Evolutionary conservation across 2,329 filamentous ascomycete genomes (phyloP).

Genomic region (Scedosporium boydii): DNA sequence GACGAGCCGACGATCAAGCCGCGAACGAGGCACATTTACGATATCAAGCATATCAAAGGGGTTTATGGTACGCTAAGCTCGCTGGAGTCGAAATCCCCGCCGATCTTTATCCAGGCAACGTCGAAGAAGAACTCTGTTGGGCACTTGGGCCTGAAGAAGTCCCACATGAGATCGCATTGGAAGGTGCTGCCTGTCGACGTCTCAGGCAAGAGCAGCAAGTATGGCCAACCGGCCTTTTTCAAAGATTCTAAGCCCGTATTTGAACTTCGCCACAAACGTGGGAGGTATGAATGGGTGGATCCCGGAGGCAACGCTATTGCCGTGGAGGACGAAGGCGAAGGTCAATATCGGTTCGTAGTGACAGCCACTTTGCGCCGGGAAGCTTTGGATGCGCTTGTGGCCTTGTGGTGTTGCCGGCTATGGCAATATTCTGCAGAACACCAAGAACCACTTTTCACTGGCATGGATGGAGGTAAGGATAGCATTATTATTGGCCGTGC

Average conservation of each 20-base stretch:
- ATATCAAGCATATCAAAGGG: conserved; percentile 19
- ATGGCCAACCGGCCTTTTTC: conserved; percentile 10
- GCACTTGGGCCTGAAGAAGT: conserved; percentile 9
- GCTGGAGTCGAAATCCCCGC: neutral
- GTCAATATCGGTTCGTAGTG: neutral
- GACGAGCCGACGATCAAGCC: conserved; percentile 17
- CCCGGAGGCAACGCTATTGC: conserved; percentile 12
- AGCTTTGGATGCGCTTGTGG: neutral
- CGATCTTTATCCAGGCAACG: neutral
- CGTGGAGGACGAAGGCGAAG: conserved; percentile 3
- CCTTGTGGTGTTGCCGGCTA: neutral
- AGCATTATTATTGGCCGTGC: neutral
- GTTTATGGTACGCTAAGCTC: neutral
- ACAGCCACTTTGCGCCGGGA: conserved; percentile 8
- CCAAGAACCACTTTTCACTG: neutral
- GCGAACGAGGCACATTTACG: conserved; percentile 22
- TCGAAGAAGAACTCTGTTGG: conserved; percentile 6
- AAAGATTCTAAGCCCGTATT: conserved; percentile 13
- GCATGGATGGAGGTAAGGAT: neutral
- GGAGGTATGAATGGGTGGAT: conserved; percentile 14
- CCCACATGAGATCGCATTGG: conserved; percentile 6
- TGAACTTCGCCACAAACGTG: conserved; percentile 10
- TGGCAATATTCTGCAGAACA: neutral
- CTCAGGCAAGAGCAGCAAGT: conserved; percentile 9
- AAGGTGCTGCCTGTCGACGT: conserved; percentile 9